These are phyloP conservation scores for Fraxinus paxiana DNA, from an alignment of 305 asterid species.

Conservation along the genomic window DNA sequence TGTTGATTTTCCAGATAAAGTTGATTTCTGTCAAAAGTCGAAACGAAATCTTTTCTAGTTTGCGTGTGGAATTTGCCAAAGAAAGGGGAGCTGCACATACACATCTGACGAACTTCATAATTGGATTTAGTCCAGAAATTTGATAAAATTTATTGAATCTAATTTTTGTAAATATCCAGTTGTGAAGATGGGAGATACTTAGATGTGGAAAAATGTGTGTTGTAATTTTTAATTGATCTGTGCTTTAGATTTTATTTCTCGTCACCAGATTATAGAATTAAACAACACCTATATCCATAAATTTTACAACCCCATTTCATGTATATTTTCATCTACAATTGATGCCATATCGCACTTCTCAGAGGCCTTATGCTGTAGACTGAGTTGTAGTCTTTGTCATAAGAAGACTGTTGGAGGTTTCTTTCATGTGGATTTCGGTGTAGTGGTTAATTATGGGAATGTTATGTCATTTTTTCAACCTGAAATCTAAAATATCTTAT, in stretches of 20 bases:
- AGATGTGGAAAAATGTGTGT: conserved; percentile 6
- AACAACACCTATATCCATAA: not conserved
- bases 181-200: conserved; percentile 1
- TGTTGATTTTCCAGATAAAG: not conserved
- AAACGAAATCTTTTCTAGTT: not conserved
- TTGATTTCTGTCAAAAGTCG: not conserved
- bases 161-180: conserved; percentile 9
- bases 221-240: not conserved
- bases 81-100: not conserved
- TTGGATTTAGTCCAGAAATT: not conserved
- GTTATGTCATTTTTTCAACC: conserved; percentile 15
- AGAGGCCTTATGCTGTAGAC: conserved; percentile 3
- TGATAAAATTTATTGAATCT: not conserved
- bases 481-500: conserved; percentile 24
- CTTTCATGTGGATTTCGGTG: not conserved
- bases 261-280: conserved; percentile 1
- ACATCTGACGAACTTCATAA: not conserved
- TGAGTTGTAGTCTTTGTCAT: not conserved
- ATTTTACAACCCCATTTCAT: conserved; percentile 5
- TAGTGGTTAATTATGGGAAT: conserved; percentile 1
- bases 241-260: not conserved
- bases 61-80: not conserved
- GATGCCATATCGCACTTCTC: conserved; percentile 17
- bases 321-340: conserved; percentile 7
- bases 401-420: conserved; percentile 10